A percentile compares a stretch with the other conserved stretches of the same genome.
Conservation (phyloP, 2,329 filamentous ascomycete genomes). For the Aschersonia sp. region DNA sequence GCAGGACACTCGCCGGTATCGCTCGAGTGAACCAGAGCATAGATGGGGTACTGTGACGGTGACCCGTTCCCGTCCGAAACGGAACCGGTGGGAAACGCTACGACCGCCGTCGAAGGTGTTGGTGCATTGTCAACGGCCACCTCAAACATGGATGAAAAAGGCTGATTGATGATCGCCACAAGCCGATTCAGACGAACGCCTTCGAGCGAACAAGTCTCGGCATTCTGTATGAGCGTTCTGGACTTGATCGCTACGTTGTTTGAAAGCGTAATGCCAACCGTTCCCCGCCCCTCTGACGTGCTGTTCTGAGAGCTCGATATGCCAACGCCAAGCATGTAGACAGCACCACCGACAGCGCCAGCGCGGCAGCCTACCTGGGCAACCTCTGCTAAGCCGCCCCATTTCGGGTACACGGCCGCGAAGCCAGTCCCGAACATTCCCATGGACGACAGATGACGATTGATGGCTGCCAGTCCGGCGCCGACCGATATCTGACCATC, state of each 20-base stretch:
- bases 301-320: constrained; percentile 25
- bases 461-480: constrained; percentile 58
- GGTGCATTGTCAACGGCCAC: constrained; percentile 60
- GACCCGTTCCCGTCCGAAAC: constrained; percentile 19
- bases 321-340: constrained; percentile 73
- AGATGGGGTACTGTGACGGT: constrained; percentile 31
- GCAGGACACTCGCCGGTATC: constrained; percentile 84
- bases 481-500: constrained; percentile 44
- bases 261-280: constrained; percentile 34
- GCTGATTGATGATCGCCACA: constrained; percentile 54
- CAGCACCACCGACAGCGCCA: constrained; percentile 75
- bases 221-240: constrained; percentile 33
- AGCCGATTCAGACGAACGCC: constrained; percentile 36
- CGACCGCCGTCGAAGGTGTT: constrained; percentile 56
- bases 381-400: constrained; percentile 79
- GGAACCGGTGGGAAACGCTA: constrained; percentile 46
- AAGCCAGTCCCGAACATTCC: constrained; percentile 82
- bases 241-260: constrained; percentile 44
- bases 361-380: constrained; percentile 85
- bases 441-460: constrained; percentile 72
- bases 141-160: constrained; percentile 54
- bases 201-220: constrained; percentile 11
- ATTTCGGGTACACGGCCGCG: constrained; percentile 80
- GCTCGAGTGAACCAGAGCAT: constrained; percentile 62
- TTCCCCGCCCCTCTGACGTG: constrained; percentile 8